A percentile compares a stretch with the other conserved stretches of the same genome.
phyloP scores from a whole-genome alignment of 2,329 filamentous ascomycete genomes.

The Xylaria arbuscula region DNA sequence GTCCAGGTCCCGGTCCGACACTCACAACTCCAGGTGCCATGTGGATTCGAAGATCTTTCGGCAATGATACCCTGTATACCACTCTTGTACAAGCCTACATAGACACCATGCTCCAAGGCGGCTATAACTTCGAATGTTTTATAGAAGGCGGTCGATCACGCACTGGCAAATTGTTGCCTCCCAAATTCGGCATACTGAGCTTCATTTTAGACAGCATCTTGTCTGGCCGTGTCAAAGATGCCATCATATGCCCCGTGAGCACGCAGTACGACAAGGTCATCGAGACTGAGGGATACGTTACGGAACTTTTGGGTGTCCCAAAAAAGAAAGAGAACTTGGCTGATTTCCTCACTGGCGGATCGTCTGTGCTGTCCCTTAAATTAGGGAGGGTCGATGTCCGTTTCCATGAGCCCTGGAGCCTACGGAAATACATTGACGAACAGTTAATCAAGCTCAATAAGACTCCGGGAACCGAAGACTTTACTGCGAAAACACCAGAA shows the following conservation, averaged over 20 bases:
- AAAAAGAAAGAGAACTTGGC: constrained; percentile 95
- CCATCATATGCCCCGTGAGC: constrained; percentile 93
- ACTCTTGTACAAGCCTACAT: constrained; percentile 97
- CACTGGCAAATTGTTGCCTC: constrained; percentile 91
- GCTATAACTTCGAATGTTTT: constrained; percentile 97
- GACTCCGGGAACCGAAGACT: constrained; percentile 59
- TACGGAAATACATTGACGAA: constrained; percentile 82
- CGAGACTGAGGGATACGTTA: constrained; percentile 96
- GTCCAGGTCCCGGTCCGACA: not conserved
- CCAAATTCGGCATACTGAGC: constrained; percentile 93
- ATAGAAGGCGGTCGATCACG: constrained; percentile 94
- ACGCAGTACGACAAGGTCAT: constrained; percentile 99
- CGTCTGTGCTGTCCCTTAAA: constrained; percentile 87
- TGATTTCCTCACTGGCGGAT: constrained; percentile 85
- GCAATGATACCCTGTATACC: constrained; percentile 88
- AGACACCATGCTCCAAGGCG: constrained; percentile 88
- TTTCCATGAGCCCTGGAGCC: constrained; percentile 96
- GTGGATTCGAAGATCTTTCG: constrained; percentile 94
- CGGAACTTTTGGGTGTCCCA: constrained; percentile 89
- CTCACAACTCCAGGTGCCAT: constrained; percentile 68
- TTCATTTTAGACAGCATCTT: constrained; percentile 92
- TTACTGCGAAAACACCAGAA: constrained; percentile 60
- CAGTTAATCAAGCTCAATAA: constrained; percentile 72
- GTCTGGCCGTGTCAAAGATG: constrained; percentile 87
- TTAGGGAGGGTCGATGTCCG: constrained; percentile 93